Base-by-base conservation (phyloP, 345 rosid genomes). In the Conringia planisiliqua region DNA sequence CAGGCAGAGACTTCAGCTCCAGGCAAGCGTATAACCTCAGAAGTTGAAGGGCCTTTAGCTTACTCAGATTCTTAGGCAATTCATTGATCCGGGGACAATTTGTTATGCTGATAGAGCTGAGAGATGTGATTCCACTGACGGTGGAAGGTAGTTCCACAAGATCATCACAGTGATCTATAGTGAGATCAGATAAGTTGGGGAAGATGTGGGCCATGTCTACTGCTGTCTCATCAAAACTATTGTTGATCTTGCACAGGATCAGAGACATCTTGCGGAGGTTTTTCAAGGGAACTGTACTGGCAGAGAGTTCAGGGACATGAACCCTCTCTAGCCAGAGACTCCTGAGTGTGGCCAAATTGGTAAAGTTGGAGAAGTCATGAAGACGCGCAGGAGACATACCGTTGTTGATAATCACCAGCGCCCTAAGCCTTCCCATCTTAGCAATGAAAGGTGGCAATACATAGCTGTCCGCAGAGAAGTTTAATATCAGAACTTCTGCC, bases 281-380 rank as follows among this genome's bases (percentile, higher is more conserved):
- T 44, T 60, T 79, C 24, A 84, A 42, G 8, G 87, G 86, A 44
- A 66, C 71, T 6, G 86, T 81, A 60, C 78, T 63, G 38, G 73
- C 73, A 10, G 83, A 72, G 36, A 87, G 77, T 17, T 78, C 83
- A 57, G 87, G 81, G 56, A 86, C 78, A n/a, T 80, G 82, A 35
- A 86, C 90, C 47, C 82, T 90, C 79, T 95, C 91, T 7, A 95
- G 93, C 96, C 98, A 92, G 7, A 92, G 87, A 82, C 97, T 95
- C 59, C 82, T 83, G 46, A 95, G 72, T 67, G 85, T 85, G 38
- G 73, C 64, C 68, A 87, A 60, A 73, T 78, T 80, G 46, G 88
- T 70, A 66, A 86, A 85, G 33, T 75, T 85, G 2, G 86, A 84
- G 63, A 86, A 80, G 82, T 89, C 89, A 26, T 57, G 42, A 10